Percentiles rank a stretch among this genome's conserved stretches.
Conservation (phyloP, 495 filamentous ascomycete species). For the Neurospora sp. region DNA sequence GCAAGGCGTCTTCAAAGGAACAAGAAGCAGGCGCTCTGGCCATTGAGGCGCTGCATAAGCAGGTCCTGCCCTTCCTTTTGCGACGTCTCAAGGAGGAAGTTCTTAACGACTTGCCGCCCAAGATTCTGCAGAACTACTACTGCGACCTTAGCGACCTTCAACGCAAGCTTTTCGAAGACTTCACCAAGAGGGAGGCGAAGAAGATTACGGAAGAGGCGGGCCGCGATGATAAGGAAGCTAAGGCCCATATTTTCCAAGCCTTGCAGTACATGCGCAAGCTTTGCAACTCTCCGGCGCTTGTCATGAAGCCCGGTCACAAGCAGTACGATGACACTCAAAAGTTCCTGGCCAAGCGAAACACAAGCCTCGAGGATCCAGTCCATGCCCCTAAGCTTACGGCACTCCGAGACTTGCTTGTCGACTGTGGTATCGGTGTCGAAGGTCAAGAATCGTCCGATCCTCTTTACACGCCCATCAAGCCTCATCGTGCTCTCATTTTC, state of each 20-base stretch:
- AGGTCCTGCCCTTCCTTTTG: slow-evolving; percentile 92
- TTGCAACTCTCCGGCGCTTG: slow-evolving; percentile 92
- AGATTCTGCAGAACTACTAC: slow-evolving; percentile 99
- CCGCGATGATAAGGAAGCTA: slow-evolving; percentile 74
- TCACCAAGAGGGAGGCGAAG: slow-evolving; percentile 84
- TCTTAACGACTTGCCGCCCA: slow-evolving; percentile 88
- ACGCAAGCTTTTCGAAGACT: slow-evolving; percentile 90
- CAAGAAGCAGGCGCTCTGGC: slow-evolving; percentile 94
- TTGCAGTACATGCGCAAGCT: slow-evolving; percentile 98
- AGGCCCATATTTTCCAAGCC: slow-evolving; percentile 98
- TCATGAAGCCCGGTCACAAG: slow-evolving; percentile 87
- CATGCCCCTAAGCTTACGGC: slow-evolving; percentile 92
- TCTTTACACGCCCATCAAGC: slow-evolving; percentile 66
- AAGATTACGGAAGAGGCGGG: slow-evolving; percentile 69
- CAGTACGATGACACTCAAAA: slow-evolving; percentile 77
- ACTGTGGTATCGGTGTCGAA: slow-evolving; percentile 85
- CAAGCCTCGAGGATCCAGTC: slow-evolving; percentile 67
- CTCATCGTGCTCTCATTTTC: slow-evolving; percentile 91
- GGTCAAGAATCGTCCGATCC: slow-evolving; percentile 55
- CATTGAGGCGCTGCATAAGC: slow-evolving; percentile 94
- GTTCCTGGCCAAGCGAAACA: slow-evolving; percentile 58
- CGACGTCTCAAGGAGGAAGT: slow-evolving; percentile 97
- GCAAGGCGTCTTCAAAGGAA: slow-evolving; percentile 95
- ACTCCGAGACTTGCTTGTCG: slow-evolving; percentile 77
- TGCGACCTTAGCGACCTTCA: slow-evolving; percentile 96